Percentiles rank a stretch among this genome's conserved stretches.
Evolutionary conservation across 1,284 basidiomycete species (phyloP).

Genomic region (Ceratobasidium sp.): DNA sequence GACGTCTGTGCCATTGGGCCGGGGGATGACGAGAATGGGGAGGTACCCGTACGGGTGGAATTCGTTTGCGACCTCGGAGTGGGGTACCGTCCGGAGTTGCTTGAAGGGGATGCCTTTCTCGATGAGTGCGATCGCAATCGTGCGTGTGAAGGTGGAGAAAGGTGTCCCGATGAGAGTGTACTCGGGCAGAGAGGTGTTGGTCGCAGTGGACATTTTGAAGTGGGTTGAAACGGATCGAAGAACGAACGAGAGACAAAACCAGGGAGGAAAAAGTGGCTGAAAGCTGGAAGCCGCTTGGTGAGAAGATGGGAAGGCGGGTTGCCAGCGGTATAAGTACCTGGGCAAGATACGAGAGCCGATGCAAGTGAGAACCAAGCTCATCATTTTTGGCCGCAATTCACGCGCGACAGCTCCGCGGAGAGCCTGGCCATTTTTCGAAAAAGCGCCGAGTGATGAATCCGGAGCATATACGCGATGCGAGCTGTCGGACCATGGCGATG

Average conservation of each 20-base stretch:
- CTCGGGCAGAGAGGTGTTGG: slow-evolving; percentile 31
- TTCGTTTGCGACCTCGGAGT: slow-evolving; percentile 38
- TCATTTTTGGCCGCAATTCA: slow-evolving; percentile 20
- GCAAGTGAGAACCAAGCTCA: slow-evolving; percentile 40
- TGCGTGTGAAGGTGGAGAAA: slow-evolving; percentile 42
- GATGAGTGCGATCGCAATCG: slow-evolving; percentile 36
- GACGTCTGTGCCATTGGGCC: slow-evolving; percentile 28
- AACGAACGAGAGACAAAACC: slow-evolving; percentile 21
- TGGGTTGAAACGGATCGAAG: background rate
- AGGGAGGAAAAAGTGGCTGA: background rate
- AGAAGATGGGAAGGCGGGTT: slow-evolving; percentile 7
- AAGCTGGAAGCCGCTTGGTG: slow-evolving; percentile 33
- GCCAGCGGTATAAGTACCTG: slow-evolving; percentile 26
- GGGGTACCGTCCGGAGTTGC: slow-evolving; percentile 29
- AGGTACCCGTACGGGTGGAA: slow-evolving; percentile 40
- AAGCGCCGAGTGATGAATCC: slow-evolving; percentile 14
- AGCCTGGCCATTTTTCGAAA: background rate
- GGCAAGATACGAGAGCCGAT: slow-evolving; percentile 33
- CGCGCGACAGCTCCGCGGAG: slow-evolving; percentile 5
- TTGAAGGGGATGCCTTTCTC: slow-evolving; percentile 41
- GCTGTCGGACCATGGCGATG: slow-evolving; percentile 26
- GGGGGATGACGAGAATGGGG: slow-evolving; percentile 41
- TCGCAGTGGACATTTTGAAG: slow-evolving; percentile 19
- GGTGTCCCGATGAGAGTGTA: slow-evolving; percentile 42
- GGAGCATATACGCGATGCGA: slow-evolving; percentile 37